A percentile compares a stretch with the other conserved stretches of the same genome.
Conservation (phyloP, 345 rosid species). For the Trapa bicornis region DNA sequence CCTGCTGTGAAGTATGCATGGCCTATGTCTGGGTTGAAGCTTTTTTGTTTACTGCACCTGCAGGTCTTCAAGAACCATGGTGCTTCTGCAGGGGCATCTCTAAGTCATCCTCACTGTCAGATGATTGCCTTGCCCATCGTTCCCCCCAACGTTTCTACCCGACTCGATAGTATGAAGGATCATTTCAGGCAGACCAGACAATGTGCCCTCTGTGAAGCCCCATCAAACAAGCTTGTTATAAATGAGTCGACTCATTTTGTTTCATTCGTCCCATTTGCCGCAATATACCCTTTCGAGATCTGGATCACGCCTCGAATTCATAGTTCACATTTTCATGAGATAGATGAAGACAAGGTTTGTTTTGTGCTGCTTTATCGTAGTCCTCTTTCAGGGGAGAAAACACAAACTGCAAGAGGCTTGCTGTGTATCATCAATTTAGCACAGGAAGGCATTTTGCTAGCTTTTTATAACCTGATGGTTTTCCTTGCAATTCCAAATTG, state of each 20-base stretch:
- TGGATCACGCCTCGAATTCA: constrained; percentile 73
- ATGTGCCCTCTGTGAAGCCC: constrained; percentile 57
- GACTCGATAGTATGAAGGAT: constrained; percentile 46
- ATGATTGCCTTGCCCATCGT: constrained; percentile 64
- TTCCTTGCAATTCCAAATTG: not conserved
- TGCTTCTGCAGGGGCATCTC: constrained; percentile 87
- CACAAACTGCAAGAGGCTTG: not conserved
- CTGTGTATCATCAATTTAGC: not conserved
- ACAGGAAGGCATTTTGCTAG: not conserved
- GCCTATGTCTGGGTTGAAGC: no score
- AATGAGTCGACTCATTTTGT: constrained; percentile 48
- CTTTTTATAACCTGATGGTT: not conserved
- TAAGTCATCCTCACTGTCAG: constrained; percentile 92
- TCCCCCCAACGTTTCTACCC: constrained; percentile 50
- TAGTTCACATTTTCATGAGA: constrained; percentile 53
- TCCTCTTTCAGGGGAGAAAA: not conserved
- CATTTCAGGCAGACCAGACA: constrained; percentile 47
- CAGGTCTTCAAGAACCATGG: constrained; percentile 94
- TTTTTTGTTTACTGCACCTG: not conserved
- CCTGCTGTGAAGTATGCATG: no score
- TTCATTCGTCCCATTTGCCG: constrained; percentile 56
- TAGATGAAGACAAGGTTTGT: constrained; percentile 45
- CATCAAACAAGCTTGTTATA: constrained; percentile 35
- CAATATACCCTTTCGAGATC: constrained; percentile 65
- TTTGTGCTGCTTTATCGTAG: not conserved